Evolutionary conservation across 192 early-diverging fungal species (phyloP), one percentile per base, ranked within the genome.

Genomic region (Linnemannia hyalina): DNA sequence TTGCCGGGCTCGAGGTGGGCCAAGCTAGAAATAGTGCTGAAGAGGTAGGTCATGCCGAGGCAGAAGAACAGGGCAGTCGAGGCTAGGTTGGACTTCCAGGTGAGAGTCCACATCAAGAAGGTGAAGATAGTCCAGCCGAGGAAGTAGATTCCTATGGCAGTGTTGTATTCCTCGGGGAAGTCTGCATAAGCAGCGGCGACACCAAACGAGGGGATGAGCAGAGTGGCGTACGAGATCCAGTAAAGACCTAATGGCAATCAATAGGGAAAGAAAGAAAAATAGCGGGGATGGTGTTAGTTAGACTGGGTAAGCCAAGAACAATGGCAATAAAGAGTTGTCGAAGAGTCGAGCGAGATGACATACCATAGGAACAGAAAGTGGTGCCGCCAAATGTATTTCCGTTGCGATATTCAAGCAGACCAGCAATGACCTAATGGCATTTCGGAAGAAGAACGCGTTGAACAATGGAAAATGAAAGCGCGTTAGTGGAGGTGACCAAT

Each of bases 211-310:
- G 91, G 91, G 42, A 92, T 90, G 44, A 91, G 73, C 26, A 80
- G 77, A 3, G 91, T 89, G 6, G 91, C 88, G 54, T 91, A 91
- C 13, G 89, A 88, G 72, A 93, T 86, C 92, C 92, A 90, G 87
- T 91, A 93, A 74, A 90, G 88, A 36, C 91, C 90, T 84, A 42
- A 65, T 6, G 23, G 60, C 2, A 29, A 65, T 46, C 13, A 11
- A 46, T 15, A 46, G 42, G 68, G 1, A 11, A 15, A 42, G 23
- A 46, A 26, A 22, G 65, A 60, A 16, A 0, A 44, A 44, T 20
- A 35, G 40, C 32, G 35, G 0, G 8, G 23, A 32, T 29, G 40
- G 36, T 2, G n/a, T 57, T 23, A 38, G 35, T 38, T 42, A 1
- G 74, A 40, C 55, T 70, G 68, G 68, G 65, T 35, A 22, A 11